These are phyloP conservation scores for Dichomitus squalens DNA, from an alignment of 1,284 basidiomycete species.

Conservation along the genomic window DNA sequence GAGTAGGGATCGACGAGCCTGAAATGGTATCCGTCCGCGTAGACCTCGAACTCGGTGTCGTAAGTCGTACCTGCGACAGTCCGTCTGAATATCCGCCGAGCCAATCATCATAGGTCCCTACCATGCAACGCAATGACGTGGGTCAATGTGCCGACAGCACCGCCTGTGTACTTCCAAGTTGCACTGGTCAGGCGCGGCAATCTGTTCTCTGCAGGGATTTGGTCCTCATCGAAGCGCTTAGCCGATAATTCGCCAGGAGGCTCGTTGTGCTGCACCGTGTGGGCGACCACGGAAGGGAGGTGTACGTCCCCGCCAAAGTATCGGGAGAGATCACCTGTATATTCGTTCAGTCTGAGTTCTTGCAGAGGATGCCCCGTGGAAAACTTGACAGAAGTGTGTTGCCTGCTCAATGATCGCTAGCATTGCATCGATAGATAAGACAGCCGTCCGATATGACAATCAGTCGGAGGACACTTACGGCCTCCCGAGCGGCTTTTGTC, in stretches of 20 bases:
- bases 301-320: conserved; percentile 71
- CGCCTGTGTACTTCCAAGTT: conserved; percentile 51
- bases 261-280: conserved; percentile 53
- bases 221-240: conserved; percentile 49
- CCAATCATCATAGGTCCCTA: conserved; percentile 17
- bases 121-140: conserved; percentile 59
- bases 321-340: conserved; percentile 45
- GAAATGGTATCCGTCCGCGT: conserved; percentile 49
- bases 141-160: conserved; percentile 54
- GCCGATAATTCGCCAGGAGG: conserved; percentile 54
- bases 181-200: conserved; percentile 37
- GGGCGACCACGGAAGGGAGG: conserved; percentile 43
- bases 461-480: conserved; percentile 33
- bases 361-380: neutral
- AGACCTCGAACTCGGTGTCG: conserved; percentile 53
- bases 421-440: neutral
- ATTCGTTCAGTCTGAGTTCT: neutral
- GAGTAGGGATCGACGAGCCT: conserved; percentile 41
- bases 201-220: conserved; percentile 39
- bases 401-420: conserved; percentile 62
- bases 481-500: conserved; percentile 44
- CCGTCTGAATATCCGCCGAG: neutral
- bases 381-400: conserved; percentile 50
- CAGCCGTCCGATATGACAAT: neutral
- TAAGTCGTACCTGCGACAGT: conserved; percentile 27